Conservation (phyloP, 352 stramenopile species). For the Plasmopara viticola region DNA sequence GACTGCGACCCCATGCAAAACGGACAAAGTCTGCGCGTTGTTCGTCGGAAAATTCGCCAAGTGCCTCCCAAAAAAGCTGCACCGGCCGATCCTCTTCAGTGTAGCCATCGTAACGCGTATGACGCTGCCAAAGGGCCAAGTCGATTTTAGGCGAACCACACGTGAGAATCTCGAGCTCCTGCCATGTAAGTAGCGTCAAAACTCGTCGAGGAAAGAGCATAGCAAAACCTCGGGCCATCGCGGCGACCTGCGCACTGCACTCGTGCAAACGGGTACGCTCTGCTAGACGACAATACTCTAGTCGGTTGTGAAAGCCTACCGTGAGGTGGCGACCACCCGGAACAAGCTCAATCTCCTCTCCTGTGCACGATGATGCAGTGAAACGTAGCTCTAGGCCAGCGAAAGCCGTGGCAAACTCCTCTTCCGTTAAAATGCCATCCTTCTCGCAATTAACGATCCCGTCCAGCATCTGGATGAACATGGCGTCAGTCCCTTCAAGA, state of each 20-base stretch:
- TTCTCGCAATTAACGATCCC: constrained; percentile 79
- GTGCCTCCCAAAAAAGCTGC: constrained; percentile 85
- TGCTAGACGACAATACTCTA: constrained; percentile 77
- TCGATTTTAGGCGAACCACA: constrained; percentile 90
- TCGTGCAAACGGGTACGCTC: constrained; percentile 80
- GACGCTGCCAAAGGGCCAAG: constrained; percentile 76
- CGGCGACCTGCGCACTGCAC: constrained; percentile 54
- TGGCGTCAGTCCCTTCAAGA: constrained; percentile 85
- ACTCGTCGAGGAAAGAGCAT: constrained; percentile 80
- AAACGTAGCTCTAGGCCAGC: constrained; percentile 72
- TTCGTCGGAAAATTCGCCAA: constrained; percentile 83
- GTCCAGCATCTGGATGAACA: constrained; percentile 87
- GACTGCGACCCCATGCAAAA: constrained; percentile 92
- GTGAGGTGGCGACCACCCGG: constrained; percentile 52
- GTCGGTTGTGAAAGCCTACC: constrained; percentile 82
- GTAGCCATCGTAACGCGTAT: constrained; percentile 88
- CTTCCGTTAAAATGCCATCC: constrained; percentile 72
- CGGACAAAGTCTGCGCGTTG: constrained; percentile 89
- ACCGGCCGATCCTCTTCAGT: constrained; percentile 77
- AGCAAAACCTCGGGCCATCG: constrained; percentile 78
- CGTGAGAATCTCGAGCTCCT: constrained; percentile 89
- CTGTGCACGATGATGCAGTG: constrained; percentile 79
- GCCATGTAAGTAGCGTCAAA: constrained; percentile 85
- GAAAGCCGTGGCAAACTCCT: constrained; percentile 75
- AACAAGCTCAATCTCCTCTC: constrained; percentile 76